Conservation (phyloP, 305 asterid genomes). For the Fraxinus angustifolia region DNA sequence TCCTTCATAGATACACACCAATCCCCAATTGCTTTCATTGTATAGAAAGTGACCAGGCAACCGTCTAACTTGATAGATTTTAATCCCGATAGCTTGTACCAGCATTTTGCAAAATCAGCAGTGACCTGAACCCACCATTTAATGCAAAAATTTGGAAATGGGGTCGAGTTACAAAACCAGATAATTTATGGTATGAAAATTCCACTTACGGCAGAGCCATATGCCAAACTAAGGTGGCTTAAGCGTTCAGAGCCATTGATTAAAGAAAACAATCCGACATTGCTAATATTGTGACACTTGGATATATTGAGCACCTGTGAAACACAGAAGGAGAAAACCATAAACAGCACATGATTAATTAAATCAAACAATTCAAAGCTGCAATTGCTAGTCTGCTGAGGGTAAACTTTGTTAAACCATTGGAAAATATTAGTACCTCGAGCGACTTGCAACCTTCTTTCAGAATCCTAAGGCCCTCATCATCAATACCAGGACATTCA, state of each 20-base stretch:
- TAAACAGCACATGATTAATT: not conserved
- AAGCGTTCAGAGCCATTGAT: conserved; percentile 17
- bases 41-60: conserved; percentile 26
- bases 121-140: conserved; percentile 22
- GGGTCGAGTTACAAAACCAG: not conserved
- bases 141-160: not conserved
- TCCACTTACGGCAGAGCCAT: conserved; percentile 23
- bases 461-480: conserved; percentile 26
- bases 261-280: conserved; percentile 23
- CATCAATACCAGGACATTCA: conserved; percentile 33
- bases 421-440: conserved; percentile 18
- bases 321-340: not conserved
- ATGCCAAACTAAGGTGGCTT: conserved; percentile 26
- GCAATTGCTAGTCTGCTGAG: not conserved
- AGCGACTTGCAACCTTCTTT: conserved; percentile 22
- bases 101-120: conserved; percentile 24
- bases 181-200: not conserved
- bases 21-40: conserved; percentile 25
- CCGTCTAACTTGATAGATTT: conserved; percentile 29
- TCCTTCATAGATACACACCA: conserved; percentile 20
- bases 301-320: conserved; percentile 30
- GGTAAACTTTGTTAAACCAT: not conserved
- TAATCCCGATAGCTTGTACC: conserved; percentile 17
- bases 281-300: conserved; percentile 25
- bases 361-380: not conserved